A percentile compares a stretch with the other conserved stretches of the same genome.
These are phyloP conservation scores for Picochlorum sp. DNA, from an alignment of 139 green algal species.

Conservation along the genomic window DNA sequence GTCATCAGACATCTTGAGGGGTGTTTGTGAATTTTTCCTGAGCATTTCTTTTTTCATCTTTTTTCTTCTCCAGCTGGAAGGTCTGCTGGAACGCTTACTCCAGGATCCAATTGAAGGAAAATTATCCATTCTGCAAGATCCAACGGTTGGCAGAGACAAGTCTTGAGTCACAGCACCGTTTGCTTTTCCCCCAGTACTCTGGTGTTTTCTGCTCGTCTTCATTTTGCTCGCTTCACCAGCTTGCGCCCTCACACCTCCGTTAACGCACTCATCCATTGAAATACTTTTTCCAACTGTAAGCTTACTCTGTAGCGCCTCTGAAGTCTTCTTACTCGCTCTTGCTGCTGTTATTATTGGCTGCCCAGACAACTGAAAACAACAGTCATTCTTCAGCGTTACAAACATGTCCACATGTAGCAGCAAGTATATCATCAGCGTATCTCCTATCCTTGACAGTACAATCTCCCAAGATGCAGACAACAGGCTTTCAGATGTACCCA, in stretches of 20 bases:
- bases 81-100: no score
- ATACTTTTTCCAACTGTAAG: background rate
- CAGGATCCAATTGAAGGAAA: no score
- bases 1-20: background rate
- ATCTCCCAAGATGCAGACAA: conserved; percentile 19
- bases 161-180: no score
- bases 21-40: no score
- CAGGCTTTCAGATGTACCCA: conserved; percentile 17
- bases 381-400: conserved; percentile 30
- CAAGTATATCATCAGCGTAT: conserved; percentile 57
- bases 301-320: background rate
- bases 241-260: no score
- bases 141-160: no score
- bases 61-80: background rate
- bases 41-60: background rate
- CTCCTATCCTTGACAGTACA: conserved; percentile 48
- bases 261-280: no score
- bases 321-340: background rate
- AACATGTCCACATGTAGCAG: conserved; percentile 54
- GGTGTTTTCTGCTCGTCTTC: no score
- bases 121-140: no score
- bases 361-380: conserved; percentile 50
- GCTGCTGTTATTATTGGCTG: conserved; percentile 25
- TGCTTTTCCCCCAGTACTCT: no score
- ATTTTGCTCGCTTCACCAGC: no score